Evolutionary conservation across 345 rosid genomes (phyloP).

Genomic region (Raphanus raphanistrum): DNA sequence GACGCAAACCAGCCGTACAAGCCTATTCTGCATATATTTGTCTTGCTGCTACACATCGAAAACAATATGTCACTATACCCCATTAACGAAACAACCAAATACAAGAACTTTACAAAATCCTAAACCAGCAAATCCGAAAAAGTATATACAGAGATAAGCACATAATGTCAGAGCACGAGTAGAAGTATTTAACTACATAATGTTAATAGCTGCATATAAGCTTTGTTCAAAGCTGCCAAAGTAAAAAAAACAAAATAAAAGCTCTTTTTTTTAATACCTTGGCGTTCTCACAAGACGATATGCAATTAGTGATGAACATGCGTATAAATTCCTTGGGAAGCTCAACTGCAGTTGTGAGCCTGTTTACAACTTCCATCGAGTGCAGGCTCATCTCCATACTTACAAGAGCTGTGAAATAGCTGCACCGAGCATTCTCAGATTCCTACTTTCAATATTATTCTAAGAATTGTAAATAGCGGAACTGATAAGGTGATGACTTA

Average conservation of each 20-base stretch:
- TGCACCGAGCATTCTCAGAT: slow-evolving; percentile 44
- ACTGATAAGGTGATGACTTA: slow-evolving; percentile 47
- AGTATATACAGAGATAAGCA: background rate
- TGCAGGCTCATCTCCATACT: slow-evolving; percentile 97
- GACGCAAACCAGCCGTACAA: slow-evolving; percentile 95
- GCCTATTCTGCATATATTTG: slow-evolving; percentile 98
- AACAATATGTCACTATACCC: slow-evolving; percentile 31
- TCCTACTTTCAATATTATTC: background rate
- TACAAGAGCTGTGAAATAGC: slow-evolving; percentile 86
- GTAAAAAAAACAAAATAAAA: slow-evolving; percentile 9
- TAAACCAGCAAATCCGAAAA: slow-evolving; percentile 13
- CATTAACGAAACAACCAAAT: background rate
- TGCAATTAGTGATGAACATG: slow-evolving; percentile 90
- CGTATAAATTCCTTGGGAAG: slow-evolving; percentile 92
- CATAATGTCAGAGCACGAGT: background rate
- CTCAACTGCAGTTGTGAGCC: slow-evolving; percentile 92
- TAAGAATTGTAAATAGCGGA: background rate
- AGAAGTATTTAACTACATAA: background rate
- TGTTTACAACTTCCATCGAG: slow-evolving; percentile 98
- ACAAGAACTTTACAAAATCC: background rate
- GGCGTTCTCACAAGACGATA: slow-evolving; percentile 85
- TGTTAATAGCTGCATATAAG: slow-evolving; percentile 6
- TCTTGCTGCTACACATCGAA: slow-evolving; percentile 60
- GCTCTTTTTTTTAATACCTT: slow-evolving; percentile 54
- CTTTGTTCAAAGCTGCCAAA: background rate